Base-by-base conservation (phyloP, 805 yeast genomes). In the Saccharomycopsis microspora region DNA sequence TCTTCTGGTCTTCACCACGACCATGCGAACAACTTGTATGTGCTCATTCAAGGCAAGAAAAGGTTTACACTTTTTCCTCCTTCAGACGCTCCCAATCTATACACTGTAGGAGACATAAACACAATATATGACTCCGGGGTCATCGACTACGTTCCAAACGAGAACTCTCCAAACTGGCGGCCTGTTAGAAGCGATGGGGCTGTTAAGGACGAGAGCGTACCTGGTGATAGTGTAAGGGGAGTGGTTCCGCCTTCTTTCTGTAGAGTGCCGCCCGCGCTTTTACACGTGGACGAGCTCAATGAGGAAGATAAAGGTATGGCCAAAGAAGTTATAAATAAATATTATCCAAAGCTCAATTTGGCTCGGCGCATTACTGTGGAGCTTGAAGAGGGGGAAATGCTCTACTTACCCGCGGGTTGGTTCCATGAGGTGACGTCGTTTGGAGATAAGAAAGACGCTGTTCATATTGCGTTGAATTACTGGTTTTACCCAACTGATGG, bases 1-100 rank as follows among this genome's bases (percentile, higher is more conserved):
- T 80, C 87, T 0, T 80, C 88, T 1, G 90, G 90, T 0, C 63
- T 83, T 8, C 90, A 83, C 56, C 90, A 83, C 59, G 90, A 83
- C 59, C 89, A 82, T 61, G 85, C 89, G 1, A 89, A 82, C 58
- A 83, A 83, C 56, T 63, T 83, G 35, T 83, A 83, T 58, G 67
- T 82, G 4, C 74, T 83, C 1, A 58, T 77, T 1, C 62, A 69
- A 31, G 93, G 90, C 0, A 58, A 55, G 5, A 83, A 83, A 56
- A 59, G 88, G 51, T 83, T 83, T 60, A 82, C 89, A 0, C 56
- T 83, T 4, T 81, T 71, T 57, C 67, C 80, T 4, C 90, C 93
- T 1, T 64, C 65, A 30, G 84, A 78, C 56, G 86, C 82, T 0
- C 60, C 60, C 2, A 70, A 71, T 49, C 62, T 83, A 59, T 70